phyloP scores from a whole-genome alignment of 1,284 basidiomycete species.

The Tausonia pullulans region DNA sequence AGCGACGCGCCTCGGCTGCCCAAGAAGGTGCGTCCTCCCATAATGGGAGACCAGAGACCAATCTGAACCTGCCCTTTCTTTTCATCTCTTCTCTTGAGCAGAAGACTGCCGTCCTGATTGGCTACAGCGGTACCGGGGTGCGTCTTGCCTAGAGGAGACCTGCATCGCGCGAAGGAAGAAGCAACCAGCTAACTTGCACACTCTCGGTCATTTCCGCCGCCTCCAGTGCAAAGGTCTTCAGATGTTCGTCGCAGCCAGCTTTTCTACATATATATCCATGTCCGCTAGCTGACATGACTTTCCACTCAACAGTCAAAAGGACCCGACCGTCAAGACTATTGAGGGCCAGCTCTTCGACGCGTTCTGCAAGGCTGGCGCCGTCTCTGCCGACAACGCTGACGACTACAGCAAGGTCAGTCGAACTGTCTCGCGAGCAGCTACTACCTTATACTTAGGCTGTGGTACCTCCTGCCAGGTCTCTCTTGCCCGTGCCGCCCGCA shows the following conservation, averaged over 20 bases:
- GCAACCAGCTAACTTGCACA: too few species aligned
- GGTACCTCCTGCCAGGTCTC: constrained; percentile 47
- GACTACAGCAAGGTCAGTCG: constrained; percentile 60
- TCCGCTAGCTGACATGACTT: constrained; percentile 35
- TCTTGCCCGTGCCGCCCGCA: constrained; percentile 80
- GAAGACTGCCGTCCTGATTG: constrained; percentile 58
- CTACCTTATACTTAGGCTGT: neutral
- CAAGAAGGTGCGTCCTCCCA: constrained; percentile 38
- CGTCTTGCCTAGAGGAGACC: too few species aligned
- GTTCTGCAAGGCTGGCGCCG: constrained; percentile 65
- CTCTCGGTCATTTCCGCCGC: too few species aligned
- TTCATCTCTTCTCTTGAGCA: constrained; percentile 33
- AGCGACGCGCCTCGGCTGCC: neutral
- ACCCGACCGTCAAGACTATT: constrained; percentile 17
- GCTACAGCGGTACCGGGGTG: constrained; percentile 54
- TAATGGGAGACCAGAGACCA: too few species aligned
- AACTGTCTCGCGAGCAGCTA: neutral
- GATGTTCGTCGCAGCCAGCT: neutral
- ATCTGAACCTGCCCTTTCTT: too few species aligned
- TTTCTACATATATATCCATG: constrained; percentile 58
- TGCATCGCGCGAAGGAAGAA: too few species aligned
- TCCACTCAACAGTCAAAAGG: constrained; percentile 25
- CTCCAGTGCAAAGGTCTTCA: neutral
- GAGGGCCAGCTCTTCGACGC: constrained; percentile 49
- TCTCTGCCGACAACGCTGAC: constrained; percentile 83